Evolutionary conservation across 2,329 filamentous ascomycete species (phyloP), one percentile per base, ranked within the genome.

Genomic region (Hypomyces perniciosus): DNA sequence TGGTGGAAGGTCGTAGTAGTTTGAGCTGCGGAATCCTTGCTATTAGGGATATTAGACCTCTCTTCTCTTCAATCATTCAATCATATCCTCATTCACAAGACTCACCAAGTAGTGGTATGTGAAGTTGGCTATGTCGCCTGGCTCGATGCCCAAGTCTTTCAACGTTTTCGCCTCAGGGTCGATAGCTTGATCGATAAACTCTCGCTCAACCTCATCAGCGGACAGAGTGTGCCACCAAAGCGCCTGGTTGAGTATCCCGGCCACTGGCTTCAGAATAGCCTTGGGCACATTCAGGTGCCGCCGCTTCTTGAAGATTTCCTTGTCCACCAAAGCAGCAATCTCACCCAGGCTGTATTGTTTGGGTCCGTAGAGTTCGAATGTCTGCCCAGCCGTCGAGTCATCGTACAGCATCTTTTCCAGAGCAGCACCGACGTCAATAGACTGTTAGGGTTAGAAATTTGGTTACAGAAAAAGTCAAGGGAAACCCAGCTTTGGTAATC

Each of bases 31-130:
- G 78, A 89, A 96, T 69, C 84, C 86, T 87, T 95, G 87, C 88
- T 92, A 61, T 59, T 59, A 40, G 30, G 51, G 51, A 13, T 44
- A 61, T 75, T 59, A 75, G 68, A 10, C 20, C 10, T 35, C 27
- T 26, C 27, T 29, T 51, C 9, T 27, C 10, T 46, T 53, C 59
- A 33, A 59, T 57, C 27, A 20, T 42, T 20, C 6, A 10, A 44
- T 40, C 20, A 6, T 29, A 38, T 26, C 30, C 12, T 9, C 13
- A 10, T 13, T n/a, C 8, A 20, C 12, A 29, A 30, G 34, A 73
- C 86, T 72, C 77, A 93, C 90, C 76, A 97, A 72, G 73, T 99
- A 99, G 71, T 95, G 87, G 72, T 92, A 97, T 58, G 90, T 95
- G 68, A 90, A 83, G 69, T 88, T 85, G 68, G 81, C 84, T 62